Evolutionary conservation across 2,329 filamentous ascomycete genomes (phyloP).

Genomic region (Chalara sp.): DNA sequence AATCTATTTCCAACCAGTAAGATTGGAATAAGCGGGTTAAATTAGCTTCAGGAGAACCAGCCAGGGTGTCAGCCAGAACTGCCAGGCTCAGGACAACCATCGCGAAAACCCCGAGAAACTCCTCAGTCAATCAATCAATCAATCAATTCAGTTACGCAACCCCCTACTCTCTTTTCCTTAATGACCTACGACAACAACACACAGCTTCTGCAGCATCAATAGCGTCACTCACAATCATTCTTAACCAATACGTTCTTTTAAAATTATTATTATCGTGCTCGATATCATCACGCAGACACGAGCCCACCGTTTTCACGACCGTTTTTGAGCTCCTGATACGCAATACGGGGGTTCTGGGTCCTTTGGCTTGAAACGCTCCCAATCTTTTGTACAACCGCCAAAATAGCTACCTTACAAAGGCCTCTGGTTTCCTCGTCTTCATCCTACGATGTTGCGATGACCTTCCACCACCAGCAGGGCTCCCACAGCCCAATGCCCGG

Average conservation of each 20-base stretch:
- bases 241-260: conserved; percentile 2
- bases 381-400: conserved; percentile 16
- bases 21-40: too few relatives aligned
- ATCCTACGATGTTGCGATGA: conserved; percentile 25
- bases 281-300: neutral
- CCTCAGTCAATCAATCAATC: too few relatives aligned
- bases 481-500: conserved; percentile 37
- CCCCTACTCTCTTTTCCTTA: neutral
- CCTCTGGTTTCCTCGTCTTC: conserved; percentile 13
- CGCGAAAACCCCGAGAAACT: too few relatives aligned
- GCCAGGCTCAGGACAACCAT: too few relatives aligned
- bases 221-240: neutral
- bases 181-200: neutral
- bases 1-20: too few relatives aligned
- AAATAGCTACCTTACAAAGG: conserved; percentile 26
- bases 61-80: too few relatives aligned
- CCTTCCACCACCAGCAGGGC: conserved; percentile 15
- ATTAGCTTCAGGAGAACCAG: too few relatives aligned
- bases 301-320: neutral
- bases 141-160: too few relatives aligned
- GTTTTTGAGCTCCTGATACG: neutral
- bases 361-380: neutral
- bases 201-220: conserved; percentile 11
- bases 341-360: neutral
- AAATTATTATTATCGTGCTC: neutral